phyloP scores from a whole-genome alignment of 2,329 filamentous ascomycete species.

The Penicillium sp. region DNA sequence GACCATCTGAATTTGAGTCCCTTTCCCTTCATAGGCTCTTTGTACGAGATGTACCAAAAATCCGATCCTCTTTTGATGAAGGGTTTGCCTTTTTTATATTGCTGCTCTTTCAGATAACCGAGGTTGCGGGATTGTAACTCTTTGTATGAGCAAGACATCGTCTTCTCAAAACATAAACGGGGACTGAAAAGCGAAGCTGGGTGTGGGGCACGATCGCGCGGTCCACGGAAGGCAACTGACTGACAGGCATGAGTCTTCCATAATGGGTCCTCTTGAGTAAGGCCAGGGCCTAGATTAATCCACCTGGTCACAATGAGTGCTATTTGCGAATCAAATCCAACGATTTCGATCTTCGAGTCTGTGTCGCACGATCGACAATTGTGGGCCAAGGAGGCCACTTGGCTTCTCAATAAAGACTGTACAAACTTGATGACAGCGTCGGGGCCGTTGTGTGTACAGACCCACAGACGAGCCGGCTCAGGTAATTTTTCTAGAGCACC shows the following conservation, averaged over 20 bases:
- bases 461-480: background rate
- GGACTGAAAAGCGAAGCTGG: background rate
- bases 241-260: conserved; percentile 6
- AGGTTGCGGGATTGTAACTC: conserved; percentile 2
- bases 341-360: conserved; percentile 1
- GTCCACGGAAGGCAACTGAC: background rate
- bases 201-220: background rate
- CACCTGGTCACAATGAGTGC: conserved; percentile 5
- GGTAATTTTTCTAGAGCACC: background rate
- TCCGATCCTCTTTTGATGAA: background rate
- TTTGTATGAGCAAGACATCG: background rate
- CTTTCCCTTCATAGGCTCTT: background rate
- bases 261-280: conserved; percentile 3
- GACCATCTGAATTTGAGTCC: background rate
- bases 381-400: background rate
- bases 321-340: background rate
- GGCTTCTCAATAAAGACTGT: background rate
- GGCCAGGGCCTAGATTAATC: conserved; percentile 6
- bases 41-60: conserved; percentile 4
- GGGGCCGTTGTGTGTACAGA: background rate
- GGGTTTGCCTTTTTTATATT: background rate
- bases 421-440: background rate
- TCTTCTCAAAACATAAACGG: conserved; percentile 1
- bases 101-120: conserved; percentile 1
- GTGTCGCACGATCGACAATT: conserved; percentile 6